These are phyloP conservation scores for Lecanicillium sp. DNA, from an alignment of 2,329 filamentous ascomycete species.

Conservation along the genomic window DNA sequence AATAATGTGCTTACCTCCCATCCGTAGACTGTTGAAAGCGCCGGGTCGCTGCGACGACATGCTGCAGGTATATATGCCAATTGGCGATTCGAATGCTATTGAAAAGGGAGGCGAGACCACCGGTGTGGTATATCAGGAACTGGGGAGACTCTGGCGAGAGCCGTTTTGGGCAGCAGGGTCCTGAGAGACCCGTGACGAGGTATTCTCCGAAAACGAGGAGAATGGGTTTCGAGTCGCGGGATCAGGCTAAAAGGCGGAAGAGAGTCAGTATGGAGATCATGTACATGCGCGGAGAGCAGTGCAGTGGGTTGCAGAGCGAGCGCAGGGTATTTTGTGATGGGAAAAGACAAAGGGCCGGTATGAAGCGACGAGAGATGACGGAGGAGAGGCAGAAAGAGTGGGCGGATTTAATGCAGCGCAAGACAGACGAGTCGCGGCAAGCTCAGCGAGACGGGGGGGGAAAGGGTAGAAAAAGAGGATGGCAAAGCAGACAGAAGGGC, in stretches of 20 bases:
- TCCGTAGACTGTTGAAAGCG: slow-evolving; percentile 81
- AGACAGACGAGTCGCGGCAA: background rate
- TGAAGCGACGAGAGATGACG: background rate
- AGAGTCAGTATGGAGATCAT: slow-evolving; percentile 1
- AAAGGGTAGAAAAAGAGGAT: background rate
- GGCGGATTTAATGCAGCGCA: background rate
- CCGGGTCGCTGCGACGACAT: slow-evolving; percentile 93
- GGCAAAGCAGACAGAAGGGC: background rate
- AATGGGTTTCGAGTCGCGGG: background rate
- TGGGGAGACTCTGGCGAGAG: slow-evolving; percentile 23
- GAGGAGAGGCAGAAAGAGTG: background rate
- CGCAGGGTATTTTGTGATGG: too few relatives aligned
- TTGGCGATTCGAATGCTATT: slow-evolving; percentile 11
- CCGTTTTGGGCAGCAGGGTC: slow-evolving; percentile 32
- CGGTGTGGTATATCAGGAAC: slow-evolving; percentile 23
- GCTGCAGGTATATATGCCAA: slow-evolving; percentile 17
- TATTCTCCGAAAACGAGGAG: slow-evolving; percentile 1
- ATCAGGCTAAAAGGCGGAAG: background rate
- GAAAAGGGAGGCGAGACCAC: slow-evolving; percentile 2
- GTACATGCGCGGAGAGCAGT: background rate
- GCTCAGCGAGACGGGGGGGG: background rate
- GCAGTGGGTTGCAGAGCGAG: too few relatives aligned
- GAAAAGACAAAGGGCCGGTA: background rate
- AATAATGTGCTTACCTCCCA: slow-evolving; percentile 86
- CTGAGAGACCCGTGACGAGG: slow-evolving; percentile 5